Evolutionary conservation across 2,329 filamentous ascomycete genomes (phyloP).

Genomic region (Endothia cerciana): DNA sequence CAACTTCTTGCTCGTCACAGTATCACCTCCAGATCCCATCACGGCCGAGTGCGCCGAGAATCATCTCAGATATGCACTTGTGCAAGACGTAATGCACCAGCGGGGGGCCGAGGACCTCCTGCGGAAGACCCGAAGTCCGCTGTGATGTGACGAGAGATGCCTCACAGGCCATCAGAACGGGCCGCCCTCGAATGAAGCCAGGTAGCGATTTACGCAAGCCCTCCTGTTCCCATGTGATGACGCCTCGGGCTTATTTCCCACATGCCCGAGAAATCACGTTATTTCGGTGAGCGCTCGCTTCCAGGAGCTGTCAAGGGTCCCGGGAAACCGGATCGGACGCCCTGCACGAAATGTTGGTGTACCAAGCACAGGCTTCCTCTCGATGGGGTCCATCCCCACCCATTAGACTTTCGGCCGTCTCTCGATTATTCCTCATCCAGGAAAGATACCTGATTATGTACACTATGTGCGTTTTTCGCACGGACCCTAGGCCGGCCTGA

Average conservation of each 20-base stretch:
- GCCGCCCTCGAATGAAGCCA: not conserved
- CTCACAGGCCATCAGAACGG: not conserved
- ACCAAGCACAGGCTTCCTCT: not conserved
- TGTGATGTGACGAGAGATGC: not conserved
- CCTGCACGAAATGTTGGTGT: not conserved
- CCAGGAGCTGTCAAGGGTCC: not conserved
- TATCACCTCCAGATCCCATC: not conserved
- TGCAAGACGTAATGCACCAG: not conserved
- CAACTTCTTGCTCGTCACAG: not conserved
- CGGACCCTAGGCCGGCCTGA: not conserved
- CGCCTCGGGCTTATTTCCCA: not conserved
- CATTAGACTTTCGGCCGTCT: not conserved
- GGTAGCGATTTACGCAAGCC: not conserved
- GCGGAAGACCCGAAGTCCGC: not conserved
- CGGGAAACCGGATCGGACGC: not conserved
- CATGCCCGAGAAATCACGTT: slow-evolving; percentile 25
- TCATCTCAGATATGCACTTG: not conserved
- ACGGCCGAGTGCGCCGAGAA: too few species aligned
- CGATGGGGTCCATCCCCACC: not conserved
- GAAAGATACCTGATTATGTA: not conserved
- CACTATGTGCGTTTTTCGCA: not conserved
- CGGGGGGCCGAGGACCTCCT: not conserved
- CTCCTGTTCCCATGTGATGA: not conserved
- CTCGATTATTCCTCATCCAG: not conserved
- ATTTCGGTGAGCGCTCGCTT: slow-evolving; percentile 11